These are phyloP conservation scores for Backusella circina DNA, from an alignment of 192 early-diverging fungal species.

Conservation along the genomic window DNA sequence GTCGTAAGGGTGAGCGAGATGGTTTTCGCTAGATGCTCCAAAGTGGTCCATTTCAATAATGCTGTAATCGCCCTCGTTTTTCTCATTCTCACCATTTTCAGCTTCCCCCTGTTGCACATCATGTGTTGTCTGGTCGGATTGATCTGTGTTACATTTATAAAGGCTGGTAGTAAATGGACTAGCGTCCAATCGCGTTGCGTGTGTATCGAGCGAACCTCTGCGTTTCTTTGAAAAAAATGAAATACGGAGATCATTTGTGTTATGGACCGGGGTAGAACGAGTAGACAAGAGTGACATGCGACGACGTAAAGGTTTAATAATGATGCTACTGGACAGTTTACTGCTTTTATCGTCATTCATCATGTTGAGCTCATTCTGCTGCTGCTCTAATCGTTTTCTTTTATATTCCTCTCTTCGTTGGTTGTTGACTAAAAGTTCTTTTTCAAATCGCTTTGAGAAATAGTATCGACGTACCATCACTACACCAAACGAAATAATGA, in stretches of 20 bases:
- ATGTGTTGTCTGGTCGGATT: conserved; percentile 2
- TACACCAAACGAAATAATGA: conserved; percentile 16
- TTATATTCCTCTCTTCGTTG: conserved; percentile 4
- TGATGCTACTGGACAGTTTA: background rate
- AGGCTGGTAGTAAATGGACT: background rate
- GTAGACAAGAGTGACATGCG: conserved; percentile 10
- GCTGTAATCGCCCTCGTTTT: background rate
- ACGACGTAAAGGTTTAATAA: background rate
- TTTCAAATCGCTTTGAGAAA: conserved; percentile 30
- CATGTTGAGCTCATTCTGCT: background rate
- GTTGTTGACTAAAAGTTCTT: conserved; percentile 18
- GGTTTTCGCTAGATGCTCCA: background rate
- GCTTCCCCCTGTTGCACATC: background rate
- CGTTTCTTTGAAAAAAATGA: conserved; percentile 6
- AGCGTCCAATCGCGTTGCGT: background rate
- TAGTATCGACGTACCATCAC: conserved; percentile 26
- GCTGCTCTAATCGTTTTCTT: background rate
- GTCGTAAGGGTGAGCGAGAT: background rate
- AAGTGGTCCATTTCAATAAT: background rate
- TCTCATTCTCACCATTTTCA: background rate
- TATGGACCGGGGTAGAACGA: conserved; percentile 1
- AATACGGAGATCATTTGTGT: background rate
- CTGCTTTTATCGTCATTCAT: background rate
- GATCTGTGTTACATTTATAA: background rate
- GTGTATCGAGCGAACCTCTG: background rate